A percentile compares a stretch with the other conserved stretches of the same genome.
Evolutionary conservation across 1,284 basidiomycete species (phyloP).

Genomic region (Ceratobasidium sp.): DNA sequence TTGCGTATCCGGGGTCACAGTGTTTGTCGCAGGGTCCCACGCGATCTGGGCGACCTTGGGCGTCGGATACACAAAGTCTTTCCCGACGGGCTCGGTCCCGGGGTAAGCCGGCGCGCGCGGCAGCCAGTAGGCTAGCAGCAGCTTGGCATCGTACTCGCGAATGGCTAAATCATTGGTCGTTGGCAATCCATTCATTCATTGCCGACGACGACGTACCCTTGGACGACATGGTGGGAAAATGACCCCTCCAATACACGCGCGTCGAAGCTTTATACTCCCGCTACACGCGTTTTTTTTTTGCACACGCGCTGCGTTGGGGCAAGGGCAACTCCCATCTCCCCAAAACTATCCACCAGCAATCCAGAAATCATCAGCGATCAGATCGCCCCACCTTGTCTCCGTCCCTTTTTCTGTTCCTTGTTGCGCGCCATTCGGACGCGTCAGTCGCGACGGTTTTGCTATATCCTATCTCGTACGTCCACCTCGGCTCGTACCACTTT

Average conservation of each 20-base stretch:
- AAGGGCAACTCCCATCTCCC: not conserved
- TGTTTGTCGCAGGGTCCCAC: conserved; percentile 87
- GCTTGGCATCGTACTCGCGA: conserved; percentile 95
- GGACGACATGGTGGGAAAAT: conserved; percentile 27
- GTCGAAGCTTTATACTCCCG: too few relatives aligned
- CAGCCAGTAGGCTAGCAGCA: conserved; percentile 93
- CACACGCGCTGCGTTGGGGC: conserved; percentile 24
- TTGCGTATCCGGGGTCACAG: conserved; percentile 82
- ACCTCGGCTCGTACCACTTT: conserved; percentile 14
- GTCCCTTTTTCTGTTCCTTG: not conserved
- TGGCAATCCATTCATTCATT: not conserved
- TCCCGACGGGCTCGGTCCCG: conserved; percentile 66
- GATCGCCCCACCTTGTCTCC: not conserved
- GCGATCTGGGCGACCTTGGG: conserved; percentile 84
- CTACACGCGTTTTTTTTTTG: too few relatives aligned
- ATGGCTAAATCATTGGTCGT: conserved; percentile 68
- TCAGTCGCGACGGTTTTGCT: too few relatives aligned
- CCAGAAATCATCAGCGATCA: conserved; percentile 4
- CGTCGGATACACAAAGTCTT: conserved; percentile 74
- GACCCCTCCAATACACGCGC: too few relatives aligned
- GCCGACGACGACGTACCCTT: not conserved
- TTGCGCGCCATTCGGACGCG: too few relatives aligned
- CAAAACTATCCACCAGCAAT: not conserved
- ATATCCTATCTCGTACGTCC: too few relatives aligned
- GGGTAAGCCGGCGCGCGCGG: conserved; percentile 80